These are phyloP conservation scores for Cadophora gregata DNA, from an alignment of 2,329 filamentous ascomycete species.

Conservation along the genomic window DNA sequence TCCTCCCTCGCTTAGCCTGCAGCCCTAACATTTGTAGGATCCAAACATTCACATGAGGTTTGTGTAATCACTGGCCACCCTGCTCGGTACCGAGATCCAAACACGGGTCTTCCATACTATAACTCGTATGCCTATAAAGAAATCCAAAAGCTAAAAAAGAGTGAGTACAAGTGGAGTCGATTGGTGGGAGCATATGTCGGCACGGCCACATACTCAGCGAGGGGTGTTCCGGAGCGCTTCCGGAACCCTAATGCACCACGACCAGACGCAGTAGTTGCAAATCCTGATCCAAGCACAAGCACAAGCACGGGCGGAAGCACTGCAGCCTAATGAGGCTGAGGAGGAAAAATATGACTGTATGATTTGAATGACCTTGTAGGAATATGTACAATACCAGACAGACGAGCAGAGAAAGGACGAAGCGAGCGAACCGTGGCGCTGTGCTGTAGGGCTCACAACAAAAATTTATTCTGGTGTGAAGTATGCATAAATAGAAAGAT, in stretches of 20 bases:
- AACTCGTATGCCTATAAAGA: conserved; percentile 82
- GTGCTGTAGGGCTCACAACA: conserved; percentile 13
- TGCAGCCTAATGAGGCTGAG: conserved; percentile 14
- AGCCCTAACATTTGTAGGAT: conserved; percentile 35
- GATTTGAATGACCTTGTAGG: conserved; percentile 26
- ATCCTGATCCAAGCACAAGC: background rate
- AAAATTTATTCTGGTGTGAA: conserved; percentile 1
- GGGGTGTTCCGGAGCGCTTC: conserved; percentile 83
- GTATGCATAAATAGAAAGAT: conserved; percentile 17
- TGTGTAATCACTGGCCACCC: conserved; percentile 85
- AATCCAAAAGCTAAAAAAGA: conserved; percentile 74
- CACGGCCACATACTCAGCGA: conserved; percentile 64
- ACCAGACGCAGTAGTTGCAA: conserved; percentile 7
- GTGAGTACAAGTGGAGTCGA: conserved; percentile 82
- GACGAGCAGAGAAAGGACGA: conserved; percentile 5
- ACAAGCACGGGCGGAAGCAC: conserved; percentile 12
- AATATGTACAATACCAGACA: conserved; percentile 8
- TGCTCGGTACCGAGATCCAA: conserved; percentile 84
- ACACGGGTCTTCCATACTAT: conserved; percentile 81
- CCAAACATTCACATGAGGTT: conserved; percentile 48
- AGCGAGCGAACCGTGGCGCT: background rate
- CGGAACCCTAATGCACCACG: conserved; percentile 21
- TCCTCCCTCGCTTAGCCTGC: background rate
- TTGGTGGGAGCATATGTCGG: conserved; percentile 86
- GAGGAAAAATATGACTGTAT: conserved; percentile 8